Conservation (phyloP, 805 yeast genomes). For the Ogataea ramenticola region DNA sequence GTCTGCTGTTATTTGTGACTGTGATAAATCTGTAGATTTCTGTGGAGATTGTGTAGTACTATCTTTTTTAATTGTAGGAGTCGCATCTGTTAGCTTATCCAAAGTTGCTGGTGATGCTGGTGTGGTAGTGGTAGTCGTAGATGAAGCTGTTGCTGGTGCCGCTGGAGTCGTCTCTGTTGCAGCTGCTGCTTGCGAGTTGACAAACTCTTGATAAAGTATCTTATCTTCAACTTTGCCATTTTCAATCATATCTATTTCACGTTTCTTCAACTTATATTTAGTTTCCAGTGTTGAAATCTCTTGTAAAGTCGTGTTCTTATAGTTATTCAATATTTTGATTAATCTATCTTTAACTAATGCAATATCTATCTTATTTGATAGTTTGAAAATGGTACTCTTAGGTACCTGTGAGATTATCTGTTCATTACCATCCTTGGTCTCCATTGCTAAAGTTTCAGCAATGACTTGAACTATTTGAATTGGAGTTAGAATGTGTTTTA, state of each 20-base stretch:
- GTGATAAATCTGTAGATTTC: neutral
- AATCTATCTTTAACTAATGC: slow-evolving; percentile 26
- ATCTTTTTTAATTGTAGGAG: neutral
- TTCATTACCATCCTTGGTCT: slow-evolving; percentile 19
- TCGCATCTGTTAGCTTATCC: too few species aligned
- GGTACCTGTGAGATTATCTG: slow-evolving; percentile 26
- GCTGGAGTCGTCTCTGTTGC: too few species aligned
- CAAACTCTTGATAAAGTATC: slow-evolving; percentile 20
- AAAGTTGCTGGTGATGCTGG: too few species aligned
- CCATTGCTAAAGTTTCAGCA: slow-evolving; percentile 27
- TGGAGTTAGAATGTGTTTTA: slow-evolving; percentile 21
- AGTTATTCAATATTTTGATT: slow-evolving; percentile 25
- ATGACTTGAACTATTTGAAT: slow-evolving; percentile 29
- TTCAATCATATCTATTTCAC: slow-evolving; percentile 34
- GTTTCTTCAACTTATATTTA: slow-evolving; percentile 25
- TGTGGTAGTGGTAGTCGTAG: neutral
- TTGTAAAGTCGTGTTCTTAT: slow-evolving; percentile 24
- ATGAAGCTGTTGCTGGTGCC: neutral
- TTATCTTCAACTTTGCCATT: slow-evolving; percentile 33
- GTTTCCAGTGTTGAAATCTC: slow-evolving; percentile 33
- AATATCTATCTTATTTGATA: slow-evolving; percentile 24
- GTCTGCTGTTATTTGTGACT: too few species aligned
- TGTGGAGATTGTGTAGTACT: neutral
- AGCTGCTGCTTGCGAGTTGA: slow-evolving; percentile 1
- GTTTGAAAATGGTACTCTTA: slow-evolving; percentile 24